Conservation (phyloP, 257 asterid genomes). For the Salvia rosmarinus region DNA sequence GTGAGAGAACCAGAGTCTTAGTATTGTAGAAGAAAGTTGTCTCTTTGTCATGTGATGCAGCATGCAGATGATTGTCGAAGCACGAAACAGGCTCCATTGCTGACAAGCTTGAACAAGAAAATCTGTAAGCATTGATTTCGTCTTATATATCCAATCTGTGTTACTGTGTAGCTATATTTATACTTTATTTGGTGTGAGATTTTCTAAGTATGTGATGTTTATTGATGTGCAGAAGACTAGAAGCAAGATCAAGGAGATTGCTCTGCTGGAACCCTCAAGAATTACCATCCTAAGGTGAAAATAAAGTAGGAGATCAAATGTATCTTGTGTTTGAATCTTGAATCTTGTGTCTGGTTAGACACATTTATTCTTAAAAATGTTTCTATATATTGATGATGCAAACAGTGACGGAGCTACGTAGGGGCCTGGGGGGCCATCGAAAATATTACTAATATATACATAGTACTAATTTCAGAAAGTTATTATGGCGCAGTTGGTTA, state of each 20-base stretch:
- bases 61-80: slow-evolving; percentile 57
- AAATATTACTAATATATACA: no score
- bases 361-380: neutral
- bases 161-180: no score
- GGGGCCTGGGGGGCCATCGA: no score
- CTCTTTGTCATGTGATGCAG: slow-evolving; percentile 84
- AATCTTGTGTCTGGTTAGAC: neutral
- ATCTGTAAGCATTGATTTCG: slow-evolving; percentile 54
- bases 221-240: slow-evolving; percentile 65
- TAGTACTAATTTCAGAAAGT: no score
- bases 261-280: slow-evolving; percentile 79
- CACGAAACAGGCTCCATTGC: slow-evolving; percentile 68
- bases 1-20: slow-evolving; percentile 57
- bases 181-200: neutral
- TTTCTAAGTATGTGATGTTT: neutral
- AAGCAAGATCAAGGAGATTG: slow-evolving; percentile 77
- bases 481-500: no score
- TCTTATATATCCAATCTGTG: no score
- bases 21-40: slow-evolving; percentile 78
- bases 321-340: neutral
- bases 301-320: neutral
- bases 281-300: slow-evolving; percentile 65
- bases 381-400: neutral
- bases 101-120: slow-evolving; percentile 90
- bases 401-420: no score